Conservation (phyloP, 768 basidiomycete genomes). For the Naematelia aurantialba region DNA sequence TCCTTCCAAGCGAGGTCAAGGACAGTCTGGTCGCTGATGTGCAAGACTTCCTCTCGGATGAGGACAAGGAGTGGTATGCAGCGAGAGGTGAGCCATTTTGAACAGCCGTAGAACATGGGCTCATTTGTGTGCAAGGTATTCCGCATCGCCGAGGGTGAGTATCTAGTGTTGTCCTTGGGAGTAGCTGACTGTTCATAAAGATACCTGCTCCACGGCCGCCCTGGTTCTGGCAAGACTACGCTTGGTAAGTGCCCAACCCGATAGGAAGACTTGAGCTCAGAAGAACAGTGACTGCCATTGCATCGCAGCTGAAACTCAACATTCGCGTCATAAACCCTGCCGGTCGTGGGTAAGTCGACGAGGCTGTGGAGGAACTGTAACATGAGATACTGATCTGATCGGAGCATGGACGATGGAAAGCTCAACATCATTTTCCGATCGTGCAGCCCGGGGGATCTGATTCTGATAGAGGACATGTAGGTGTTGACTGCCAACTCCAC, state of each 20-base stretch:
- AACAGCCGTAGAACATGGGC: background rate
- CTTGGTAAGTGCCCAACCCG: conserved; percentile 7
- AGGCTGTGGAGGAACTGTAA: no score
- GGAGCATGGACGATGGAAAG: conserved; percentile 63
- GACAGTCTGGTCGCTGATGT: conserved; percentile 38
- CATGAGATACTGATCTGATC: no score
- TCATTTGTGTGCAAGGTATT: conserved; percentile 27
- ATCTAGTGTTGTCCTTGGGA: background rate
- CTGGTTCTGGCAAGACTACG: conserved; percentile 39
- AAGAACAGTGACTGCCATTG: conserved; percentile 61
- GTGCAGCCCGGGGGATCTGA: conserved; percentile 77
- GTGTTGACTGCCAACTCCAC: background rate
- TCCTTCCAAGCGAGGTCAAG: conserved; percentile 36
- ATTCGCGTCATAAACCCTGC: conserved; percentile 69
- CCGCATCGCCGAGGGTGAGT: conserved; percentile 40
- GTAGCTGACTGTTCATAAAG: background rate
- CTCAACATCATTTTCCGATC: conserved; percentile 80
- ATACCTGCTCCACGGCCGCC: conserved; percentile 34
- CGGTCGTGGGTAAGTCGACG: conserved; percentile 37
- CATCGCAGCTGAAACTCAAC: conserved; percentile 82
- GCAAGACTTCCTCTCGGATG: conserved; percentile 33
- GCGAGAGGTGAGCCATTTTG: conserved; percentile 34
- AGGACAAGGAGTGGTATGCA: conserved; percentile 38
- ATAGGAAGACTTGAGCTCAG: background rate
- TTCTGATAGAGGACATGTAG: conserved; percentile 78